Conservation (phyloP, 225 moss, liverwort and hornwort species). For the Marchantia polymorpha region DNA sequence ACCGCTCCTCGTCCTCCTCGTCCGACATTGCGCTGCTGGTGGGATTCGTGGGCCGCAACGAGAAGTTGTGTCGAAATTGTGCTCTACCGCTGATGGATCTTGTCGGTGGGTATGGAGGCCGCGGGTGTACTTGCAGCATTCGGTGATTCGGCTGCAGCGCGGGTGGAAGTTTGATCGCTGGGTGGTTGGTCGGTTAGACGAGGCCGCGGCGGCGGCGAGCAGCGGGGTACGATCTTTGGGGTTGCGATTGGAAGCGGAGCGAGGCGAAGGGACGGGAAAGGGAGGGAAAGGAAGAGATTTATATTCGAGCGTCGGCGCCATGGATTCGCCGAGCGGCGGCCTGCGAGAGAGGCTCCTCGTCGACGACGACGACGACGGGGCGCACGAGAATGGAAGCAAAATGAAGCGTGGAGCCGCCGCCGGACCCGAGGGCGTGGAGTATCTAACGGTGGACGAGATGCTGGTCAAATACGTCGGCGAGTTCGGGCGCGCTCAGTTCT, state of each 20-base stretch:
- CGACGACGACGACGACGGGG: neutral
- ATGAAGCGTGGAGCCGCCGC: slow-evolving; percentile 2
- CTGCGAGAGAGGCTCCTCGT: slow-evolving; percentile 7
- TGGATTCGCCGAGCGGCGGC: neutral
- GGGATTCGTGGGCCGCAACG: neutral
- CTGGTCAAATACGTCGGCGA: slow-evolving; percentile 66
- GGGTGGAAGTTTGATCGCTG: neutral
- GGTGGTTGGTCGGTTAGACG: neutral
- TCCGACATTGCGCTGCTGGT: neutral
- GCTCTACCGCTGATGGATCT: neutral
- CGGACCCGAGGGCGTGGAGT: slow-evolving; percentile 21
- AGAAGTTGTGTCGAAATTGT: neutral
- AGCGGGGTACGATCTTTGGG: neutral
- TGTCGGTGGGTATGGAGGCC: neutral
- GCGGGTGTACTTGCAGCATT: neutral
- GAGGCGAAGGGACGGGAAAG: too few species aligned
- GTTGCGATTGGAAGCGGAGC: too few species aligned
- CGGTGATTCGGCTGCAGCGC: neutral
- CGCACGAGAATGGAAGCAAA: neutral
- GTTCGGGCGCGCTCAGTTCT: slow-evolving; percentile 58
- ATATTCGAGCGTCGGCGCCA: slow-evolving; percentile 1
- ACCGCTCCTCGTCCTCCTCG: too few species aligned
- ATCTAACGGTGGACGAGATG: slow-evolving; percentile 61
- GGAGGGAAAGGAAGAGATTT: too few species aligned
- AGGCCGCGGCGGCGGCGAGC: neutral